Evolutionary conservation across 352 stramenopile species (phyloP), one percentile per base, ranked within the genome.

Genomic region (Globisporangium perplexum): DNA sequence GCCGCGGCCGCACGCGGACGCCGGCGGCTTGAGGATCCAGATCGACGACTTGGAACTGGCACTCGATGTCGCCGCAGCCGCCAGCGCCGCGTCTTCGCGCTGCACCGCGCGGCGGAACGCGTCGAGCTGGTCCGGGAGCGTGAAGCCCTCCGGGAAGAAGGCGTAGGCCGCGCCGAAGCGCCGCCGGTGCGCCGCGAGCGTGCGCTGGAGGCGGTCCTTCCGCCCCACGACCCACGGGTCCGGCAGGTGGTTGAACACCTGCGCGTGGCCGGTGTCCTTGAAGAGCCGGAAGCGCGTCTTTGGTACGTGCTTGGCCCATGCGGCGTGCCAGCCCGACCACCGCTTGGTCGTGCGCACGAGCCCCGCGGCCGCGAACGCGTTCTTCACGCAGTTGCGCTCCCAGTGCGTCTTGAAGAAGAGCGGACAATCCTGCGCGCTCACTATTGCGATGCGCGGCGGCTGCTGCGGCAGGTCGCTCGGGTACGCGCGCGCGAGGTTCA

Each of bases 361-460:
- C 0, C 89, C 89, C 0, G 87, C 87, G 8, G 71, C 68, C 10
- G 72, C 74, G 47, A 97, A 96, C 0, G 87, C 82, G 47, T 96
- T 94, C 64, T 96, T 96, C n/a, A 97, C 82, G 57, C 86, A 96
- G 62, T 96, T 96, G 30, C 89, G 81, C 53, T 96, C 89, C 89
- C 89, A 97, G 38, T 93, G 86, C 3, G 81, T 90, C 53, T 89
- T 89, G 68, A 88, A 96, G 28, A 82, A 71, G 12, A 89, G 56
- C 35, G 57, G 57, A 3, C 74, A 63, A 17, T 82, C 56, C 31
- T 61, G 61, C 7, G 68, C 47, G 6, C 72, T 69, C 10, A 95
- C 69, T 1, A 56, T 48, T 4, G 84, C 61, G 20, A 85, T 50
- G 0, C 65, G 47, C 17, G 49, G 50, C 8, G 51, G 39, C n/a